These are phyloP conservation scores for Microdochium bolleyi DNA, from an alignment of 2,329 filamentous ascomycete species.

Conservation along the genomic window DNA sequence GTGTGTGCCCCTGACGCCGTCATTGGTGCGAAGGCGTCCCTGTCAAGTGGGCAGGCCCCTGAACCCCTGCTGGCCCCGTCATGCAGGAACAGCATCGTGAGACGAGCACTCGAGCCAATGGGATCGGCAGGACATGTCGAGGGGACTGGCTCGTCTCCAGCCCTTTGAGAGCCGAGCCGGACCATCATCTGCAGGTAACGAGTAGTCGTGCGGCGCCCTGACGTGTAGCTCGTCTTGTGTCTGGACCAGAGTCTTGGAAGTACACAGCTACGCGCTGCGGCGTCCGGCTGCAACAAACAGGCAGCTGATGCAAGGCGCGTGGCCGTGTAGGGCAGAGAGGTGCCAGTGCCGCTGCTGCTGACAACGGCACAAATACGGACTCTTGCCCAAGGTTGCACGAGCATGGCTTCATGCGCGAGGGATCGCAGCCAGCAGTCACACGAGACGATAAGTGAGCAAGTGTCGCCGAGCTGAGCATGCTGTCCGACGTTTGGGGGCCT, in stretches of 20 bases:
- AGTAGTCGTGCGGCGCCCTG: background rate
- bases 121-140: background rate
- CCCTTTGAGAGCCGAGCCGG: background rate
- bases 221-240: background rate
- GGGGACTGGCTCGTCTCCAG: background rate
- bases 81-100: conserved; percentile 24
- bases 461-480: no score
- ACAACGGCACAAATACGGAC: no score
- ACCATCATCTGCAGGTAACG: background rate
- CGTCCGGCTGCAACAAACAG: no score
- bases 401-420: no score
- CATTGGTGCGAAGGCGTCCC: background rate
- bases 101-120: conserved; percentile 16
- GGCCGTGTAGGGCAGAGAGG: no score
- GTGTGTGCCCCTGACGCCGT: conserved; percentile 11
- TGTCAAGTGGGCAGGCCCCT: conserved; percentile 1
- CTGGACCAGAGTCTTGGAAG: background rate
- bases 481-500: no score
- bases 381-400: no score
- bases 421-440: no score
- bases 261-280: no score
- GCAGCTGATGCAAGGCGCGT: no score
- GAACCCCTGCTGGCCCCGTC: conserved; percentile 9
- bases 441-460: no score
- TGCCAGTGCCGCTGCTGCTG: no score